A percentile compares a stretch with the other conserved stretches of the same genome.
phyloP scores from a whole-genome alignment of 345 rosid genomes.

The Kernera saxatilis region DNA sequence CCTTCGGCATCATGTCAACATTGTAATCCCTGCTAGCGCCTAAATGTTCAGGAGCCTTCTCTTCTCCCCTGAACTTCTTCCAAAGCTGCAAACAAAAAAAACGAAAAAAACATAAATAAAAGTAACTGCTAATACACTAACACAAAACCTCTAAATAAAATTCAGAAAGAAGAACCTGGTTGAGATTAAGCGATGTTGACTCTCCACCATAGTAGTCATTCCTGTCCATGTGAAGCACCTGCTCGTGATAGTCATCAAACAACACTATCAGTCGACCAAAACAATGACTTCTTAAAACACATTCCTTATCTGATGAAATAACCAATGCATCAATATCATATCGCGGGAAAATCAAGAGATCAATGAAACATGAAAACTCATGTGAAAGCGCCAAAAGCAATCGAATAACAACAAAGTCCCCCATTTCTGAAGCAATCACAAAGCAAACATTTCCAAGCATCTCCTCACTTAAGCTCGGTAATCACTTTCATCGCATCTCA shows the following conservation, averaged over 20 bases:
- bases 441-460: background rate
- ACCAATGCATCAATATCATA: background rate
- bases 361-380: background rate
- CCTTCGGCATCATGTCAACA: constrained; percentile 93
- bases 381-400: background rate
- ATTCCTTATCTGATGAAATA: background rate
- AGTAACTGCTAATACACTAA: background rate
- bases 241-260: background rate
- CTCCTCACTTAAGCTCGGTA: background rate
- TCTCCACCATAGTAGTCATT: constrained; percentile 90
- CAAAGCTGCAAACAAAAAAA: constrained; percentile 46
- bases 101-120: background rate
- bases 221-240: constrained; percentile 85
- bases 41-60: constrained; percentile 56
- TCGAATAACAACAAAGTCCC: background rate
- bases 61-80: constrained; percentile 73
- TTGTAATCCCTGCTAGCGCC: constrained; percentile 77
- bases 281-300: background rate
- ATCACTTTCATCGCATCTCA: background rate
- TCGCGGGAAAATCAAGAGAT: background rate
- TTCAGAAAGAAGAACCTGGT: constrained; percentile 43
- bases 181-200: constrained; percentile 78
- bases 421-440: background rate
- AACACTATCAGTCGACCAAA: background rate
- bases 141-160: background rate